Conservation (phyloP, 352 stramenopile species). For the Pythium guiyangense region DNA sequence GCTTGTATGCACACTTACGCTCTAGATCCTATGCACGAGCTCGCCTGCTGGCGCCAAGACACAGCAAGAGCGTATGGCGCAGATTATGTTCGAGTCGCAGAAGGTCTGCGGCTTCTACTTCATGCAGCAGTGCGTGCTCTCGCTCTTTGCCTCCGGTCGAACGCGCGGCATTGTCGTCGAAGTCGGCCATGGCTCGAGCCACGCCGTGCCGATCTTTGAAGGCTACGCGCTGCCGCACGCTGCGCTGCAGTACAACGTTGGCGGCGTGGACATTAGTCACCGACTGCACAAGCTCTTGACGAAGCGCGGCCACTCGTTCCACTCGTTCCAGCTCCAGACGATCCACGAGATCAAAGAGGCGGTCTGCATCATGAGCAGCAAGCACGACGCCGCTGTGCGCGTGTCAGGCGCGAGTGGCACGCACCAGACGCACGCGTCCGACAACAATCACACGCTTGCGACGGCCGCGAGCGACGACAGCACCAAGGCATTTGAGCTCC, state of each 20-base stretch:
- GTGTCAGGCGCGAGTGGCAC: not conserved
- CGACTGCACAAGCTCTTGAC: constrained; percentile 64
- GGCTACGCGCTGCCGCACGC: constrained; percentile 79
- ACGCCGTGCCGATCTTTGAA: constrained; percentile 86
- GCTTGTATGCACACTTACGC: too few species aligned
- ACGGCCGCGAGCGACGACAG: constrained; percentile 4
- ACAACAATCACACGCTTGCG: not conserved
- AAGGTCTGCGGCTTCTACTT: constrained; percentile 83
- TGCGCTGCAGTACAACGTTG: constrained; percentile 56
- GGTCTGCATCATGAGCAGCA: constrained; percentile 32
- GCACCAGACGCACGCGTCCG: constrained; percentile 2
- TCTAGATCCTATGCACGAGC: constrained; percentile 63
- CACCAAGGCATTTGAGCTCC: constrained; percentile 71
- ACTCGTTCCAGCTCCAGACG: constrained; percentile 62
- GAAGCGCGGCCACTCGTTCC: constrained; percentile 63
- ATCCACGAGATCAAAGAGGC: constrained; percentile 88
- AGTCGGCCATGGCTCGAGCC: constrained; percentile 78
- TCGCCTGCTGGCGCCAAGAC: constrained; percentile 49
- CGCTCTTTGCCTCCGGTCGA: constrained; percentile 81
- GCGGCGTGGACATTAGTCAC: constrained; percentile 73
- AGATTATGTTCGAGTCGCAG: constrained; percentile 86
- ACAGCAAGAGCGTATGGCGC: constrained; percentile 74
- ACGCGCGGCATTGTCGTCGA: constrained; percentile 86
- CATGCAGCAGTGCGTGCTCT: constrained; percentile 81
- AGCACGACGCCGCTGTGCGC: constrained; percentile 13